Evolutionary conservation across 2,329 filamentous ascomycete genomes (phyloP).

Genomic region (Annulohypoxylon truncatum): DNA sequence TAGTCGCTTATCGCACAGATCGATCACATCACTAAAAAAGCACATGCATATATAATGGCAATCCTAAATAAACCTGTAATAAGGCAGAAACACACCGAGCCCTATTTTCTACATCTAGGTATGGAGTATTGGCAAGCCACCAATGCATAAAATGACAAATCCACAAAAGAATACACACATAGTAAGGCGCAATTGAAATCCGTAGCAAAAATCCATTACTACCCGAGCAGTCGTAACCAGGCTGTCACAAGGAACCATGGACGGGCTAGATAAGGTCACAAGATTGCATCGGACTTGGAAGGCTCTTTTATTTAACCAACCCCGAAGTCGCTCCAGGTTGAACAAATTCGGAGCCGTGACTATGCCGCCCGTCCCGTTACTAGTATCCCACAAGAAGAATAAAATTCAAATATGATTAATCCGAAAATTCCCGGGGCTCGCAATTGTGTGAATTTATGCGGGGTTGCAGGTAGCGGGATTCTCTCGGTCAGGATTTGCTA

Average conservation of each 20-base stretch:
- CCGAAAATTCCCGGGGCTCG: background rate
- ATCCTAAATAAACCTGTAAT: conserved; percentile 9
- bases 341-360: conserved; percentile 22
- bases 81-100: background rate
- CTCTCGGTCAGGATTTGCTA: conserved; percentile 30
- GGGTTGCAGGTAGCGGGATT: background rate
- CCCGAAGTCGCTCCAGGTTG: conserved; percentile 14
- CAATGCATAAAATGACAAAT: conserved; percentile 37
- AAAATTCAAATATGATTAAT: background rate
- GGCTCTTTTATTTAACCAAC: conserved; percentile 6
- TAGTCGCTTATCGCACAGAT: conserved; percentile 22
- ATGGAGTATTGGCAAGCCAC: conserved; percentile 6
- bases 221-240: conserved; percentile 2
- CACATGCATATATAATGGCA: conserved; percentile 14
- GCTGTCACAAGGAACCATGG: conserved; percentile 32
- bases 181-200: conserved; percentile 9
- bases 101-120: background rate
- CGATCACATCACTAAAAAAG: conserved; percentile 22
- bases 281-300: conserved; percentile 21
- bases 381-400: conserved; percentile 3
- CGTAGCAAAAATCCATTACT: background rate
- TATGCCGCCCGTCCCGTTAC: conserved; percentile 26
- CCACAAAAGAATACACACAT: conserved; percentile 3
- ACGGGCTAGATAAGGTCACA: conserved; percentile 19
- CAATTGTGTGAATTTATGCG: conserved; percentile 11